A percentile compares a stretch with the other conserved stretches of the same genome.
phyloP scores from a whole-genome alignment of 164 flowering plant genomes.

The Euptelea pleiosperma region DNA sequence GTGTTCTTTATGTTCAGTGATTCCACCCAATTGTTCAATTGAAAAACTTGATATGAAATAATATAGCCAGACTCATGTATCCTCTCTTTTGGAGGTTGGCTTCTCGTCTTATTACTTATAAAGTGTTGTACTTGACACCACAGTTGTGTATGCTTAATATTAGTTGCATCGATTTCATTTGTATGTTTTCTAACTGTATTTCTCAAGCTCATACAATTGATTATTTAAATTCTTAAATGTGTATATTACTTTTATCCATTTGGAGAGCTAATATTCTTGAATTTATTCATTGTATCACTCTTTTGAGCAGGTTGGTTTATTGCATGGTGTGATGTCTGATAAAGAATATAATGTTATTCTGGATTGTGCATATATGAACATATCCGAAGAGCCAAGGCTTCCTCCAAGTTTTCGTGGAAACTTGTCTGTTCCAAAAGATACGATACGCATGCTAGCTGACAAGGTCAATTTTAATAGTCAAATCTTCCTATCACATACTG shows the following conservation, averaged over 20 bases:
- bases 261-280: background rate
- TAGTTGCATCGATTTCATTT: background rate
- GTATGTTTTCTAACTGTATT: background rate
- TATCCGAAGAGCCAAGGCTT: conserved; percentile 73
- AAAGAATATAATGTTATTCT: conserved; percentile 80
- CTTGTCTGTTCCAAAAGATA: conserved; percentile 57
- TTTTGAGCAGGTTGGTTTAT: conserved; percentile 66
- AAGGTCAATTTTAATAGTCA: conserved; percentile 89
- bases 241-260: conserved; percentile 4
- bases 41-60: too few relatives aligned
- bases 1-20: too few relatives aligned
- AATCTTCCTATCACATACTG: conserved; percentile 69
- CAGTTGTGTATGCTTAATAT: too few relatives aligned
- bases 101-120: too few relatives aligned
- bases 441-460: conserved; percentile 76
- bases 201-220: background rate
- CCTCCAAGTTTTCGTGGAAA: conserved; percentile 84
- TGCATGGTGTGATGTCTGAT: conserved; percentile 80
- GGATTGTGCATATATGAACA: conserved; percentile 68
- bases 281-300: background rate
- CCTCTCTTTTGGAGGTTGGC: too few relatives aligned
- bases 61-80: too few relatives aligned
- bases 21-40: too few relatives aligned
- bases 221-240: background rate
- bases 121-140: too few relatives aligned